phyloP scores from a whole-genome alignment of 2,329 filamentous ascomycete species.

The Aspergillus tubingensis region DNA sequence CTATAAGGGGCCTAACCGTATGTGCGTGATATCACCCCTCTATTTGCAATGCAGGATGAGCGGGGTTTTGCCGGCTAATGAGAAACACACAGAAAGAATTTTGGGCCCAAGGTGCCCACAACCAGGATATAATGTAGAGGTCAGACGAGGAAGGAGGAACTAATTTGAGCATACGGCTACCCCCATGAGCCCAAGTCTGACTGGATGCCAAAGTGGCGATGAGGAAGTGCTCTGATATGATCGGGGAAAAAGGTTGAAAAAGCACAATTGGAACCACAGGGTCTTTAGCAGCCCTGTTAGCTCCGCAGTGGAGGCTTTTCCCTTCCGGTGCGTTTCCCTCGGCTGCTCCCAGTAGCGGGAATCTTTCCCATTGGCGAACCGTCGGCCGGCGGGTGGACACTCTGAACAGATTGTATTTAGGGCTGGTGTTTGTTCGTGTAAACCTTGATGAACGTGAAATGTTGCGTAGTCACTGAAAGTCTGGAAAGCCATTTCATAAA shows the following conservation, averaged over 20 bases:
- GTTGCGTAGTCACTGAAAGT: no score
- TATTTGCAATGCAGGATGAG: background rate
- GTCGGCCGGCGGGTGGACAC: background rate
- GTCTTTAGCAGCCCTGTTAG: constrained; percentile 2
- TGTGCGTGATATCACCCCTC: background rate
- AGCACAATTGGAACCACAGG: background rate
- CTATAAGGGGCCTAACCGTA: background rate
- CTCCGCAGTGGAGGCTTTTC: constrained; percentile 2
- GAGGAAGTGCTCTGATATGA: background rate
- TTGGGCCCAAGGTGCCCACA: background rate
- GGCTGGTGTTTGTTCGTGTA: no score
- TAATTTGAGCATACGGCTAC: background rate
- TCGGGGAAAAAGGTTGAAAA: background rate
- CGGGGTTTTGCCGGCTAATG: background rate
- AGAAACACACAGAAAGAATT: background rate
- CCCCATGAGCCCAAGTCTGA: background rate
- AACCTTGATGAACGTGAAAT: no score
- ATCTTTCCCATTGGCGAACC: background rate
- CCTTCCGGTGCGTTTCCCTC: background rate
- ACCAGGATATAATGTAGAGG: no score
- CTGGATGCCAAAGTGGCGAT: background rate
- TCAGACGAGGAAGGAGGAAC: background rate
- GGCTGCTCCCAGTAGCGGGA: background rate
- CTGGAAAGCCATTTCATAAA: no score
- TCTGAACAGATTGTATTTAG: no score